Conservation (phyloP, 208 protist genomes). For the Lotmaria passim region DNA sequence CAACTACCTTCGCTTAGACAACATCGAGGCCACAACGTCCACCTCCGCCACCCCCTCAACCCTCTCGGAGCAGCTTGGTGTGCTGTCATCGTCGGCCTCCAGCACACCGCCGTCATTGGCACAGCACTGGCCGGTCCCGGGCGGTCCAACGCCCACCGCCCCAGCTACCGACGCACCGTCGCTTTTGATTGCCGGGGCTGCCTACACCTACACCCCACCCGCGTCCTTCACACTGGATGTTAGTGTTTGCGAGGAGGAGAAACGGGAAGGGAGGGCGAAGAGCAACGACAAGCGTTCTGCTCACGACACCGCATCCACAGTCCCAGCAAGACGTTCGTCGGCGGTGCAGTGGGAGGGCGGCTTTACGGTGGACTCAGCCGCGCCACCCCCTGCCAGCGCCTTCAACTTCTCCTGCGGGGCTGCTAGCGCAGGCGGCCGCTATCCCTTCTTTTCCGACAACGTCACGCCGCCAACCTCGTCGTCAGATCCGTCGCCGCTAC, state of each 20-base stretch:
- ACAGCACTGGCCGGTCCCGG: background rate
- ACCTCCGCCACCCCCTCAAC: constrained; percentile 1
- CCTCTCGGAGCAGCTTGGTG: constrained; percentile 4
- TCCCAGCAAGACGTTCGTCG: constrained; percentile 5
- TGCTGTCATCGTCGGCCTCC: constrained; percentile 4
- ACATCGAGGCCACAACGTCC: constrained; percentile 8
- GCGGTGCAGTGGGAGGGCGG: constrained; percentile 10
- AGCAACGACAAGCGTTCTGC: no score
- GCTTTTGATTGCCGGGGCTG: background rate
- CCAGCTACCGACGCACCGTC: background rate
- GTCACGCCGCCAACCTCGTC: background rate
- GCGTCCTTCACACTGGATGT: background rate
- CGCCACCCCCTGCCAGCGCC: background rate
- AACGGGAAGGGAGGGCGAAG: no score
- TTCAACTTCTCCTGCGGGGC: background rate
- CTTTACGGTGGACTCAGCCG: background rate
- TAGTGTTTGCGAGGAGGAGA: no score
- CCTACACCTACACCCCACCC: background rate
- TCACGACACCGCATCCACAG: no score
- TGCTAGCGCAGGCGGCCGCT: background rate
- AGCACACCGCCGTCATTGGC: constrained; percentile 2
- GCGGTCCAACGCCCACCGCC: background rate
- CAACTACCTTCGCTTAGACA: constrained; percentile 8
- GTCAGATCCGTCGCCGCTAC: constrained; percentile 9
- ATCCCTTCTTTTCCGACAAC: background rate